Evolutionary conservation across 371 early-diverging fungal genomes (phyloP), one percentile per base, ranked within the genome.

Genomic region (Mortierella sp.): DNA sequence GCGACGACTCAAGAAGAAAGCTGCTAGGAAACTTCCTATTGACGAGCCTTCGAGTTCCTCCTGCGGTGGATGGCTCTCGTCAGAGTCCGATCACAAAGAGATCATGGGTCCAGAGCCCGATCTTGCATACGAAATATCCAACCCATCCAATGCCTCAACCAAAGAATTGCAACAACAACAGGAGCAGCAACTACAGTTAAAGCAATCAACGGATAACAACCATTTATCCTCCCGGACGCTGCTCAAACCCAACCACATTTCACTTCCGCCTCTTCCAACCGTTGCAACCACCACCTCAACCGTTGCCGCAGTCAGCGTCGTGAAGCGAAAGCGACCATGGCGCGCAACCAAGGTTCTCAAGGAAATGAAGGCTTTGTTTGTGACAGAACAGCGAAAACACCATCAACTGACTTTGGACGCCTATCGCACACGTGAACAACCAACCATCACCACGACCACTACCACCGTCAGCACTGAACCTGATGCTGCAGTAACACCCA

Each of bases 21-120:
- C 42, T 4, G 26, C 50, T 16, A 31, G 48, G 28, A 77, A 55
- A 16, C 79, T 85, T 42, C 75, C 85, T 13, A 77, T 85, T 68
- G 85, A 85, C 45, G 85, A 85, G 50, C 85, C 85, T 11, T 74
- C 82, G 13, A 81, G 81, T 54, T 76, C 79, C n/a, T 78, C 80
- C 28, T 68, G 73, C 26, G 79, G 81, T 13, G 85, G 80, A 28
- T 50, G 78, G 26, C 58, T 58, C 47, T 84, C 84, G 8, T 84
- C 84, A 24, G 84, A 84, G 44, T 84, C 81, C 3, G 81, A 84
- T 52, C 81, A 80, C 34, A 84, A 70, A 34, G 80, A 80, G 26
- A 70, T 48, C 38, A 42, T 42, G 21, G 75, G 75, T 14, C 50
- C 58, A 48, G 38, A 75, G 72, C 71, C 70, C 11, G 60, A 52